Conservation (phyloP, 192 early-diverging fungal genomes). For the Mortierella antarctica region DNA sequence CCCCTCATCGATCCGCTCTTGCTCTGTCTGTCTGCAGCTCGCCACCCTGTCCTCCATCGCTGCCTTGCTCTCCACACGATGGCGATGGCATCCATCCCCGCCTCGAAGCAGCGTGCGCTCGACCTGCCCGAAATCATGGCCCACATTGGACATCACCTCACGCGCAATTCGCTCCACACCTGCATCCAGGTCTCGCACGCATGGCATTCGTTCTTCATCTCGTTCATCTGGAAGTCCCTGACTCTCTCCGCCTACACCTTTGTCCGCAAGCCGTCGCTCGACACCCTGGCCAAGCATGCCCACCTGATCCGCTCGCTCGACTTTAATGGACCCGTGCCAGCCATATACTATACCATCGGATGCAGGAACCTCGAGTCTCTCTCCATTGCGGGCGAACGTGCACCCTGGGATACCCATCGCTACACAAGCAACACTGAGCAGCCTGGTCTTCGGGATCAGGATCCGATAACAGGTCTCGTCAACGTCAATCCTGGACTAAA, state of each 20-base stretch:
- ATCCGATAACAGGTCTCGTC: not conserved
- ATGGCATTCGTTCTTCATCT: constrained; percentile 1
- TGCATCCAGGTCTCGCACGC: constrained; percentile 1
- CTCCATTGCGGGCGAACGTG: not conserved
- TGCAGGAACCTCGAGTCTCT: constrained; percentile 8
- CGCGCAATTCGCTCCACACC: not conserved
- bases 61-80: too few species aligned
- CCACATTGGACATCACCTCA: constrained; percentile 2
- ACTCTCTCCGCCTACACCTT: not conserved
- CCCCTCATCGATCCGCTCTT: too few species aligned
- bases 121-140: constrained; percentile 10
- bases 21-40: too few species aligned
- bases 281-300: not conserved
- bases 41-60: too few species aligned
- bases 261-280: not conserved
- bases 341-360: not conserved
- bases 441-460: not conserved
- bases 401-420: not conserved
- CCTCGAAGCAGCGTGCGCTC: not conserved
- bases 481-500: not conserved
- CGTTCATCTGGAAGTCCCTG: not conserved
- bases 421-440: too few species aligned
- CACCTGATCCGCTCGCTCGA: constrained; percentile 2
- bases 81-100: not conserved
- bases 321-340: not conserved